These are phyloP conservation scores for Fusarium sp. DNA, from an alignment of 2,329 filamentous ascomycete species.

Conservation along the genomic window DNA sequence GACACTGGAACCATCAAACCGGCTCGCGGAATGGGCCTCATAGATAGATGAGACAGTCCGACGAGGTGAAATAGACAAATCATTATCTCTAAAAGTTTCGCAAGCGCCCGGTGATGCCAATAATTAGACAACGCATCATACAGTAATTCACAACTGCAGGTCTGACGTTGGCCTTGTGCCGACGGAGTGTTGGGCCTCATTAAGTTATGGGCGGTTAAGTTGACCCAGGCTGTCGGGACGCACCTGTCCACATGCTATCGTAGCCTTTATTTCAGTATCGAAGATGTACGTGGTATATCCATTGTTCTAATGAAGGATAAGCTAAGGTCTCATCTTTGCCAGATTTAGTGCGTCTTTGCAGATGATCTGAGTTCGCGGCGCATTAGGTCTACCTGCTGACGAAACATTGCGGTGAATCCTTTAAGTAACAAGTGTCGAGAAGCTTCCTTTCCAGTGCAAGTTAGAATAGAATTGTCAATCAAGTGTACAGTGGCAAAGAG, in stretches of 20 bases:
- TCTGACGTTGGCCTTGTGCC: background rate
- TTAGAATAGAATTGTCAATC: background rate
- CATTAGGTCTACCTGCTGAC: constrained; percentile 7
- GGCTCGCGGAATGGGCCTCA: constrained; percentile 3
- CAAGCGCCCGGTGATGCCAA: constrained; percentile 11
- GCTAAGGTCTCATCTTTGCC: background rate
- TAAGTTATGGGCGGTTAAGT: constrained; percentile 5
- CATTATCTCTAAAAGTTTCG: background rate
- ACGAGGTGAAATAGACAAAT: constrained; percentile 27
- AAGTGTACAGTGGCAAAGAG: background rate
- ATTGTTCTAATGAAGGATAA: background rate
- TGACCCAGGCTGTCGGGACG: background rate
- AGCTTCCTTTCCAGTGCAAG: background rate
- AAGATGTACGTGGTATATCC: background rate
- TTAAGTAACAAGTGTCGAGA: background rate
- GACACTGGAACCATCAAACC: constrained; percentile 6
- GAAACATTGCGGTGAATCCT: constrained; percentile 26
- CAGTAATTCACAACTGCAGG: background rate
- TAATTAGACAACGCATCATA: background rate
- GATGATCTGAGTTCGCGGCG: background rate
- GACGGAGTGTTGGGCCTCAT: background rate
- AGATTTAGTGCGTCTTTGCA: background rate
- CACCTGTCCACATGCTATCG: background rate
- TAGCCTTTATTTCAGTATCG: background rate
- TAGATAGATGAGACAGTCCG: constrained; percentile 15